Base-by-base conservation (phyloP, 2,329 filamentous ascomycete genomes). In the Arthrobotrys sphaeroides region DNA sequence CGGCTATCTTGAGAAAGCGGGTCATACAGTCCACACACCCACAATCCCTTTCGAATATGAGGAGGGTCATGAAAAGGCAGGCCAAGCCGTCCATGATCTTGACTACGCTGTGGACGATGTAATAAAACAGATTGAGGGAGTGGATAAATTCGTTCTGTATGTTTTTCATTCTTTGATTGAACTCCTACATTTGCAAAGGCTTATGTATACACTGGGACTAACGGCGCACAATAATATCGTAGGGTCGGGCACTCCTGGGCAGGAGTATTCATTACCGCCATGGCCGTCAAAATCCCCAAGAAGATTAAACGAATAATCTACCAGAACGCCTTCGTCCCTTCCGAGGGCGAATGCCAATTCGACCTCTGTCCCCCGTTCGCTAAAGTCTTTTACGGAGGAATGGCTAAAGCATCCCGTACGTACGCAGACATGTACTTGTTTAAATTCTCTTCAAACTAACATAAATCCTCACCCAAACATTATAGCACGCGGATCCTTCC, bases 241-340 rank as follows among this genome's bases (percentile, higher is more conserved):
- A 74, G 70, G 4, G 62, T 67, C n/a, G 70, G 70, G n/a, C 70
- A 74, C 22, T 74, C 70, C 2, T 74, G 62, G 62, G 70, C 45
- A n/a, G 70, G 70, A 4, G 18, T 74, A 26, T 47, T 74, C 2
- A 68, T 74, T 3, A 74, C 70, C 1, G 20, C 61, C n/a, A 62
- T 68, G 45, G 70, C 70, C 5, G 64, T 45, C 4, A 67, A 68
- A 7, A 28, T 68, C 38, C 22, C 62, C 9, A 42, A 64, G 5
- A 68, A 68, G 42, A 64, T 74, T n/a, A 74, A 74, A 18, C 42
- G 70, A 20, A 55, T 74, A 20, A 28, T 74, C 12, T 74, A 74
- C 18, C 62, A 68, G 3, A 74, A 68, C n/a, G 62, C 62, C 22
- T 68, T 74, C 18, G 36, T 74, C 9, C 45, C 62, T 4, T 28